Evolutionary conservation across 1,284 basidiomycete genomes (phyloP).

Genomic region (Ganoderma sinense): DNA sequence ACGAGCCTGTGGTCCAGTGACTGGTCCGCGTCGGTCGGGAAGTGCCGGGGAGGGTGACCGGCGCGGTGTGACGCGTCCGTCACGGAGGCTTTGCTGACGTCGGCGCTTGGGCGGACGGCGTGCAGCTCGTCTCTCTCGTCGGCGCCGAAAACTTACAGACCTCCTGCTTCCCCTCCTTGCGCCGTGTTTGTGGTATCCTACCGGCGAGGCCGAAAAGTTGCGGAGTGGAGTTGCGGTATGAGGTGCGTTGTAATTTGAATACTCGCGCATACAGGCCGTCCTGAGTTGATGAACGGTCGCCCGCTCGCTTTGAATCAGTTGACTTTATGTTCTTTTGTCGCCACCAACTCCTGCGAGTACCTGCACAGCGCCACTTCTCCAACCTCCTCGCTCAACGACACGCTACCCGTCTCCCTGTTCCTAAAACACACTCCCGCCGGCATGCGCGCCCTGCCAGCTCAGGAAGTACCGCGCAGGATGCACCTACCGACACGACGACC

Average conservation of each 20-base stretch:
- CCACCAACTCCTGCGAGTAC: constrained; percentile 41
- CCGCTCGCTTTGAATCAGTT: constrained; percentile 28
- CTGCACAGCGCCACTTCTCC: constrained; percentile 33
- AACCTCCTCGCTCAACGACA: constrained; percentile 23
- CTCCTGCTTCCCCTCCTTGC: background rate
- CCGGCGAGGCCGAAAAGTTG: constrained; percentile 15
- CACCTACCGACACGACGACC: background rate
- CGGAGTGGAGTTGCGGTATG: constrained; percentile 36
- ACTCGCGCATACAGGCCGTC: background rate
- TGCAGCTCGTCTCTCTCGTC: constrained; percentile 5
- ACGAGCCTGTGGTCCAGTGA: background rate
- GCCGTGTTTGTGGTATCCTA: constrained; percentile 5
- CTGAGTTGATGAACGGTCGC: constrained; percentile 8
- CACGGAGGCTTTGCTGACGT: constrained; percentile 20
- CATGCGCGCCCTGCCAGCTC: constrained; percentile 23
- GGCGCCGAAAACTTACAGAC: constrained; percentile 14
- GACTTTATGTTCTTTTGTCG: constrained; percentile 46
- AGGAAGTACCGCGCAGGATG: background rate
- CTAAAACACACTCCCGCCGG: background rate
- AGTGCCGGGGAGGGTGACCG: constrained; percentile 3
- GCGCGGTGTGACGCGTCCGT: constrained; percentile 11
- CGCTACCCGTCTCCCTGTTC: constrained; percentile 3
- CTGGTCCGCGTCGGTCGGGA: background rate
- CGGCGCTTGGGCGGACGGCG: constrained; percentile 9
- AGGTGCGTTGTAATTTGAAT: constrained; percentile 31